phyloP scores from a whole-genome alignment of 1,284 basidiomycete species.

The Nidula niveotomentosa region DNA sequence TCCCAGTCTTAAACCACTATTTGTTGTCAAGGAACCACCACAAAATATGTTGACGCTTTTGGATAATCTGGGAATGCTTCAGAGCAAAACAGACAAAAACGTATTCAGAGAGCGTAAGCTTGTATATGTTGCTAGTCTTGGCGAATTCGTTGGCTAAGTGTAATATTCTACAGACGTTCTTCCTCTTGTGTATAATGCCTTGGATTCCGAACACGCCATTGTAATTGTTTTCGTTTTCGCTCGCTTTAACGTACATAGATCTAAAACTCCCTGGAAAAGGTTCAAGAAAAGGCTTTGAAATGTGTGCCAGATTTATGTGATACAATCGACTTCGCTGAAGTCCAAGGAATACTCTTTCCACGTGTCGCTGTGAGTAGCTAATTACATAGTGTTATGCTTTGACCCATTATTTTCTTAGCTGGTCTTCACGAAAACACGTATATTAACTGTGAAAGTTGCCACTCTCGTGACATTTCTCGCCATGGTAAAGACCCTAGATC shows the following conservation, averaged over 20 bases:
- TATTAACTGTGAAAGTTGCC: slow-evolving; percentile 86
- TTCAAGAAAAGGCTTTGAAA: slow-evolving; percentile 91
- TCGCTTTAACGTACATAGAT: not conserved
- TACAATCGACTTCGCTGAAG: slow-evolving; percentile 90
- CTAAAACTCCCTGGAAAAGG: slow-evolving; percentile 34
- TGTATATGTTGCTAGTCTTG: not conserved
- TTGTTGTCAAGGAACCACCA: slow-evolving; percentile 91
- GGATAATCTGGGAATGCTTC: slow-evolving; percentile 87
- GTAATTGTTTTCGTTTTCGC: slow-evolving; percentile 35
- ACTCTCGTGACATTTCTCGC: slow-evolving; percentile 87
- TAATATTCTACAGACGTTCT: slow-evolving; percentile 73
- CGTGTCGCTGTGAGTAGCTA: slow-evolving; percentile 74
- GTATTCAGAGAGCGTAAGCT: slow-evolving; percentile 88
- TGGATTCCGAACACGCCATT: slow-evolving; percentile 89
- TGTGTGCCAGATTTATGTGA: slow-evolving; percentile 89
- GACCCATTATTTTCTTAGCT: slow-evolving; percentile 42
- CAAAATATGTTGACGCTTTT: slow-evolving; percentile 95
- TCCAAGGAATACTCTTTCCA: slow-evolving; percentile 84
- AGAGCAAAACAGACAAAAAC: slow-evolving; percentile 85
- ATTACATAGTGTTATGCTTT: not conserved
- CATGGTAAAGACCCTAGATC: slow-evolving; percentile 95
- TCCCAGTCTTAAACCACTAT: slow-evolving; percentile 89
- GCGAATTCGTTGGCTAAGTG: not conserved
- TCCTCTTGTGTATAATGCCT: slow-evolving; percentile 91
- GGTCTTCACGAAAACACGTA: slow-evolving; percentile 87